phyloP scores from a whole-genome alignment of 73 alveolate species.

The Paraurostyla sp. region DNA sequence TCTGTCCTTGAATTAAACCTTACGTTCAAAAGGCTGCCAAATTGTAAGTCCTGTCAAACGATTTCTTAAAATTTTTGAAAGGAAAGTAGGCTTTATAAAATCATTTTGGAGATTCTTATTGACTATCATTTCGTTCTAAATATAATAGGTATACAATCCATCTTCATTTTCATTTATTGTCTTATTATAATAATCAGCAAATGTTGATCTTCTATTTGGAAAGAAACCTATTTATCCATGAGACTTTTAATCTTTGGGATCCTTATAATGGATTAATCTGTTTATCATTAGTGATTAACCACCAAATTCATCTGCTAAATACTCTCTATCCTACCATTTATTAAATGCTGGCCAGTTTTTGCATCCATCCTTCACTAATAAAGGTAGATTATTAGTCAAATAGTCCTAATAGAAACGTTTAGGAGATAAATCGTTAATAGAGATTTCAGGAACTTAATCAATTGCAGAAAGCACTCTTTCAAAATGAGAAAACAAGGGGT shows the following conservation, averaged over 20 bases:
- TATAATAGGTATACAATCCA: background rate
- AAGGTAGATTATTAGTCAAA: conserved; percentile 28
- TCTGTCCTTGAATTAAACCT: background rate
- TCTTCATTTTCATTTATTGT: conserved; percentile 14
- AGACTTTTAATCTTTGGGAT: background rate
- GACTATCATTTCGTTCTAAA: conserved; percentile 16
- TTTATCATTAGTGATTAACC: background rate
- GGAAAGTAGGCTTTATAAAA: background rate
- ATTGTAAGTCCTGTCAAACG: conserved; percentile 34
- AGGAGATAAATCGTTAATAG: background rate
- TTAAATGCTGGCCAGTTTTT: conserved; percentile 38
- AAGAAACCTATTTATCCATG: background rate
- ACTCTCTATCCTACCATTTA: conserved; percentile 27
- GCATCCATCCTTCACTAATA: conserved; percentile 49
- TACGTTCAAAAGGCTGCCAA: conserved; percentile 8
- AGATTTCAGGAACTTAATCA: background rate
- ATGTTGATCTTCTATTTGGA: background rate
- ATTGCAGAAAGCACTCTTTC: background rate
- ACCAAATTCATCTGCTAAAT: conserved; percentile 23
- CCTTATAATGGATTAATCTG: too few species aligned
- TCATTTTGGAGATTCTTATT: background rate
- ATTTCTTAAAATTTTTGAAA: background rate
- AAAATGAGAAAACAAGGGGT: conserved; percentile 12
- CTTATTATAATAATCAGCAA: background rate
- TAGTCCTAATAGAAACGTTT: conserved; percentile 24